Conservation (phyloP, 176 grass and related monocot species). For the Zizania latifolia region DNA sequence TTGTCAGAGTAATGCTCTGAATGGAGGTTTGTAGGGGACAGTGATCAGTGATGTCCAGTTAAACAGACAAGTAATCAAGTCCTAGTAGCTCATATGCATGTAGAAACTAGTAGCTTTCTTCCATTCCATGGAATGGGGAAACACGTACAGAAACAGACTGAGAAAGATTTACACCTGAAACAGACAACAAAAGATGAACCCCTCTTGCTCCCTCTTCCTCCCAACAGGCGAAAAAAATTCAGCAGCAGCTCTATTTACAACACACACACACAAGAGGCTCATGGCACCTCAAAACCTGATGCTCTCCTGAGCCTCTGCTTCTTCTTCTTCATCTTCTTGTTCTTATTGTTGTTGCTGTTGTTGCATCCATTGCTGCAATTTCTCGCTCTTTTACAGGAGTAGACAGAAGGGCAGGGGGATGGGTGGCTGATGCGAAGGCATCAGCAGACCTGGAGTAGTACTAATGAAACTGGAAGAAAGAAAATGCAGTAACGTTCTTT, state of each 20-base stretch:
- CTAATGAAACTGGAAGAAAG: neutral
- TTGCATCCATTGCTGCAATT: slow-evolving; percentile 1
- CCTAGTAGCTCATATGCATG: neutral
- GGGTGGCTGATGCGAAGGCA: neutral
- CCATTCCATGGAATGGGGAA: too few relatives aligned
- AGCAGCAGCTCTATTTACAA: slow-evolving; percentile 31
- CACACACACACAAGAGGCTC: slow-evolving; percentile 17
- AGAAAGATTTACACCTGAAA: neutral
- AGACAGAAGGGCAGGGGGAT: slow-evolving; percentile 47
- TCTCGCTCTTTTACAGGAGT: slow-evolving; percentile 15
- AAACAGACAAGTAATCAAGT: neutral
- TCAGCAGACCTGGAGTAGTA: neutral
- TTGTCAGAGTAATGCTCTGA: neutral
- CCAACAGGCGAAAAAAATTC: slow-evolving; percentile 3
- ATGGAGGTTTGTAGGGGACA: neutral
- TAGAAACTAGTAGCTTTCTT: too few relatives aligned
- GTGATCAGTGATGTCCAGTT: neutral
- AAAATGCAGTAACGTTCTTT: neutral
- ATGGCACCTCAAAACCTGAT: slow-evolving; percentile 22
- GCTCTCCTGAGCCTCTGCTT: neutral
- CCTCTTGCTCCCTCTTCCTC: slow-evolving; percentile 46
- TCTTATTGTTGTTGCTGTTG: too few relatives aligned
- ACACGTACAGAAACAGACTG: too few relatives aligned
- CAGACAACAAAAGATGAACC: slow-evolving; percentile 14
- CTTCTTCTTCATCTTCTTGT: neutral